Conservation (phyloP, 2,329 filamentous ascomycete genomes). For the Cercospora brassicicola region DNA sequence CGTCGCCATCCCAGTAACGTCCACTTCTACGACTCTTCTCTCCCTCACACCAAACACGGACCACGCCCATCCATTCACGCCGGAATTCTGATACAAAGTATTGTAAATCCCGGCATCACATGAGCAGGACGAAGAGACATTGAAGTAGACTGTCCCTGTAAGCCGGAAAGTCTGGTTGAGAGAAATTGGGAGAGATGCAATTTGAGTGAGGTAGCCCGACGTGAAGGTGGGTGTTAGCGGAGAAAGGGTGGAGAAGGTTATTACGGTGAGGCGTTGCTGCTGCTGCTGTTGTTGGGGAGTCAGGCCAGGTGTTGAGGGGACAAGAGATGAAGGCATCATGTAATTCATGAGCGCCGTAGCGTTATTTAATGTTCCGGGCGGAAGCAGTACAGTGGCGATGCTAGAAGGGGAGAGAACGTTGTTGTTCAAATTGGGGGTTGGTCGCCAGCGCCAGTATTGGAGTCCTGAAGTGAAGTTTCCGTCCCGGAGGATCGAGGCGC, state of each 20-base stretch:
- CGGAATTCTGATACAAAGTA: neutral
- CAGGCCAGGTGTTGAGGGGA: neutral
- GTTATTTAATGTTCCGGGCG: neutral
- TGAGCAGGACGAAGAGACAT: conserved; percentile 1
- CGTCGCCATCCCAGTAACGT: neutral
- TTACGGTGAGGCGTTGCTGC: neutral
- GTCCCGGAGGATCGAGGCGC: neutral
- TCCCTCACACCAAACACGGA: neutral
- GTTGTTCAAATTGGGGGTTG: neutral
- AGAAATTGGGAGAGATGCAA: neutral
- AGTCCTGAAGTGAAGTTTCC: conserved; percentile 3
- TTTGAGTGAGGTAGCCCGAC: conserved; percentile 4
- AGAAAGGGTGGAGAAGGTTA: neutral
- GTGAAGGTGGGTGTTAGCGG: neutral
- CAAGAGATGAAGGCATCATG: neutral
- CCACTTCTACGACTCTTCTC: neutral
- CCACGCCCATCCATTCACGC: conserved; percentile 10
- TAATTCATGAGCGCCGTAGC: neutral
- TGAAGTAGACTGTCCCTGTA: conserved; percentile 1
- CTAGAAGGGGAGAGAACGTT: neutral
- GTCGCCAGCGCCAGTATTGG: neutral
- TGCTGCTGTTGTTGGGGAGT: neutral
- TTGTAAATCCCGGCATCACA: conserved; percentile 11
- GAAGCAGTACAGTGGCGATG: neutral
- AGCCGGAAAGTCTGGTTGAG: conserved; percentile 1